Evolutionary conservation across 495 filamentous ascomycete species (phyloP), one percentile per base, ranked within the genome.

Genomic region (Neurospora tetrasperma): DNA sequence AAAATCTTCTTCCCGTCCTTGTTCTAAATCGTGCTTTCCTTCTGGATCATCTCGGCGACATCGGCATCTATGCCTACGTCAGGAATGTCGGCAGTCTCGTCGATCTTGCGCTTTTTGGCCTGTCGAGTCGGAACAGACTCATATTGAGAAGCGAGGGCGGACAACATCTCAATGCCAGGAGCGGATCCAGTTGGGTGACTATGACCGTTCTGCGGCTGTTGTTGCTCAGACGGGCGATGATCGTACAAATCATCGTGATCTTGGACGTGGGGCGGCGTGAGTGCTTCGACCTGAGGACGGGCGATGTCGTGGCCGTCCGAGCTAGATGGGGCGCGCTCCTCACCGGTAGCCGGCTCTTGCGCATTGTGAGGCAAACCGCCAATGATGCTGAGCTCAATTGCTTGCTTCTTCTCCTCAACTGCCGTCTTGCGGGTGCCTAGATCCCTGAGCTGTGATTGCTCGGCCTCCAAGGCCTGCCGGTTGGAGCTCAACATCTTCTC

Each of bases 371-470:
- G 89, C 27, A 96, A 86, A 8, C 92, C 92, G 59, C 90, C 86
- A 86, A 98, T 90, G 72, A 98, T 98, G 40, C 88, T 89, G 74
- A 94, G 88, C 81, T 99, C 96, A 10, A 99, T 93, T 7, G 95
- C 92, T 44, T 87, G 88, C 79, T 95, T 96, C 79, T 91, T 92
- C 3, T 80, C 76, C 75, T 97, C 96, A 0, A 92, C 91, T 35
- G 87, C 87, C 4, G 83, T 80, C 74, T 89, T 90, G 68, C 90
- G 89, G 20, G 83, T 84, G 8, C 83, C 78, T 18, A 98, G 79
- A 18, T 90, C 85, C 7, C 84, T 78, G 14, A 88, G 84, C 12
- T 90, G 83, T 6, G 83, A 79, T 75, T 96, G 88, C 69, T 99
- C 96, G 18, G 80, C 84, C 2, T 84, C 83, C 2, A 97, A 82